Conservation (phyloP, 176 grass and related monocot species). For the Musa acuminata region DNA sequence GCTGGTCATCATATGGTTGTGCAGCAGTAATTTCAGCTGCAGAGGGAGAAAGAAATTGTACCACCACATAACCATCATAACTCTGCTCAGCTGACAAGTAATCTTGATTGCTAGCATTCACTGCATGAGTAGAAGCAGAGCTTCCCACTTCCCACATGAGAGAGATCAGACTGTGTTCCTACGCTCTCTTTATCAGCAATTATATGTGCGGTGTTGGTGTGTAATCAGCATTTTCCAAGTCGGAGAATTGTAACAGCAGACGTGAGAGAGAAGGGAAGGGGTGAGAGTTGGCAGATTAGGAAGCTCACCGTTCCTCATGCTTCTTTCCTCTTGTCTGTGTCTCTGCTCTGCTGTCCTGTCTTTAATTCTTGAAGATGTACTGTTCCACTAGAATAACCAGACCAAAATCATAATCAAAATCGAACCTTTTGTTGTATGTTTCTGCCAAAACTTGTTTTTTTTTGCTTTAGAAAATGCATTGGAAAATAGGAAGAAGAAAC, state of each 20-base stretch:
- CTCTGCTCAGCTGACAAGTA: constrained; percentile 7
- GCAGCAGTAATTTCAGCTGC: neutral
- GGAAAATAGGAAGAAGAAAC: too few species aligned
- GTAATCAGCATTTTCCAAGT: neutral
- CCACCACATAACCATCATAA: neutral
- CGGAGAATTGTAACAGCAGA: neutral
- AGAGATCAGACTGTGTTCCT: neutral
- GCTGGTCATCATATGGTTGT: neutral
- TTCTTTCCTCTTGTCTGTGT: neutral
- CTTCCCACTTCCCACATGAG: too few species aligned
- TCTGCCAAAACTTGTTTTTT: too few species aligned
- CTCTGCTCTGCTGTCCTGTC: neutral
- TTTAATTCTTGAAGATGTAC: constrained; percentile 3
- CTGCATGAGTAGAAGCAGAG: neutral
- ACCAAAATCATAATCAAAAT: neutral
- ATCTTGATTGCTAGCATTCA: constrained; percentile 9
- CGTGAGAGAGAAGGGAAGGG: neutral
- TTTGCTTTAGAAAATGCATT: too few species aligned
- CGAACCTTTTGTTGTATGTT: too few species aligned
- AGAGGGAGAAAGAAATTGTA: neutral
- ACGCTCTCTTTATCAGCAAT: too few species aligned
- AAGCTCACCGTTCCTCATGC: neutral
- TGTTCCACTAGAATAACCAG: neutral
- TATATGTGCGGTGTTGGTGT: neutral
- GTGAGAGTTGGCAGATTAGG: neutral